Base-by-base conservation (phyloP, 2,329 filamentous ascomycete genomes). In the Amylocarpus encephaloides region DNA sequence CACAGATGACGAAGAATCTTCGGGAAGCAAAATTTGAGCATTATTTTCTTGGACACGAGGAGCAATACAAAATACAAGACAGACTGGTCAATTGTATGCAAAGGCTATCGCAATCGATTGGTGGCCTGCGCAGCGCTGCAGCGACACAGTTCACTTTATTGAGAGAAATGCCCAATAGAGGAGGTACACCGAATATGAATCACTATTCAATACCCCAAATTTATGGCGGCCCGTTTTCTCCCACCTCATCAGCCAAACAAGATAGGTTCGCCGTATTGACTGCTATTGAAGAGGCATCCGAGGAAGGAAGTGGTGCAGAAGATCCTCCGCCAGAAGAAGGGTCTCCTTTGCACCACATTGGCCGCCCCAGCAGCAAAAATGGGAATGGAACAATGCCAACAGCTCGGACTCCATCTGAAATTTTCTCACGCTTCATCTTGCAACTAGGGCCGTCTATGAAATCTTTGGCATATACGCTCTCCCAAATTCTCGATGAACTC, bases 391-490 rank as follows among this genome's bases (percentile, higher is more conserved):
- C 34, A 26, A 19, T 62, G 38, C 69, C 70, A 3, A 62, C 68
- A 0, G 78, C 81, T 51, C 74, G 73, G 34, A 78, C 80, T 1
- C 82, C 91, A 0, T 81, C 86, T 0, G 89, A 95, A 51, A 94
- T 97, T 57, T 97, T 97, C 65, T 83, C 89, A 10, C 76, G 91
- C 5, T 98, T 97, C 67, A 95, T 98, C 52, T 75, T 79, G 16
- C 82, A 93, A 58, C 74, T 98, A 18, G 93, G 93, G 0, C 93
- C 93, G 1, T 93, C 92, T 0, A 95, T 96, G 83, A 95, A 95
- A 67, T 96, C 92, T 0, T 72, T 98, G n/a, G 88, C 89, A 2
- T 93, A 86, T 61, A 97, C 93, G 0, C 70, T 98, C 35, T 88
- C 89, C 10, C 85, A 94, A 64, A 90, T 95, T 9, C 79, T 98